phyloP scores from a whole-genome alignment of 2,329 filamentous ascomycete genomes.

The Sphaerulina vaccinii region DNA sequence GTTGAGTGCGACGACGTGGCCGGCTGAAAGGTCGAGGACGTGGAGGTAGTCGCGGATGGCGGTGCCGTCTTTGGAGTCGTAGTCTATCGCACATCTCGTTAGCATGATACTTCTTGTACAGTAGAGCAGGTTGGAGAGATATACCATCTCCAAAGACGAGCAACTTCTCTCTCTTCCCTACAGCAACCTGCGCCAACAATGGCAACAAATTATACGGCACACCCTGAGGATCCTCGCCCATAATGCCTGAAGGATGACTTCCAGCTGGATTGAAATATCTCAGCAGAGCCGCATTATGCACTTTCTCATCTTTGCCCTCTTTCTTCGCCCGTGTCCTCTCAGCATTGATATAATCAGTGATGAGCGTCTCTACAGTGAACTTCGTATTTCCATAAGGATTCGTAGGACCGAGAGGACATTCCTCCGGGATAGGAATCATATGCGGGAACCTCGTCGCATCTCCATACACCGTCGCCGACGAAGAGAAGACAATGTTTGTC shows the following conservation, averaged over 20 bases:
- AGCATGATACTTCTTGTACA: slow-evolving; percentile 11
- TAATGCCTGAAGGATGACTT: slow-evolving; percentile 89
- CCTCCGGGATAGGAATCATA: slow-evolving; percentile 98
- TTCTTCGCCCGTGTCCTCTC: slow-evolving; percentile 81
- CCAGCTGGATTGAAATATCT: slow-evolving; percentile 98
- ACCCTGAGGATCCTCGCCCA: slow-evolving; percentile 97
- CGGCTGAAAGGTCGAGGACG: slow-evolving; percentile 82
- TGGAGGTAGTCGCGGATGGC: slow-evolving; percentile 98
- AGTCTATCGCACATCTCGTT: slow-evolving; percentile 62
- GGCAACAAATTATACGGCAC: slow-evolving; percentile 95
- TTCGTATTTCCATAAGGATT: slow-evolving; percentile 99
- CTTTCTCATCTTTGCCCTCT: slow-evolving; percentile 70
- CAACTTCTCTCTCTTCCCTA: slow-evolving; percentile 90
- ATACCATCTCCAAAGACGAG: slow-evolving; percentile 89
- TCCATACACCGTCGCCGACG: slow-evolving; percentile 95
- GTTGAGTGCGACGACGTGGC: slow-evolving; percentile 85
- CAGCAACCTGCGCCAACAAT: slow-evolving; percentile 90
- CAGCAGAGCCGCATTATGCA: slow-evolving; percentile 90
- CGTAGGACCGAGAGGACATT: slow-evolving; percentile 92
- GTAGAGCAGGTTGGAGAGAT: slow-evolving; percentile 33
- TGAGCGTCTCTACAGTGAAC: slow-evolving; percentile 84
- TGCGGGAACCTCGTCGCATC: slow-evolving; percentile 92
- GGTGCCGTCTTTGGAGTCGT: slow-evolving; percentile 83
- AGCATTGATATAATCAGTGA: slow-evolving; percentile 84
- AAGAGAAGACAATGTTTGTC: slow-evolving; percentile 97